Percentiles rank a stretch among this genome's conserved stretches.
phyloP scores from a whole-genome alignment of 371 early-diverging fungal species.

The Nematocida ausubeli region DNA sequence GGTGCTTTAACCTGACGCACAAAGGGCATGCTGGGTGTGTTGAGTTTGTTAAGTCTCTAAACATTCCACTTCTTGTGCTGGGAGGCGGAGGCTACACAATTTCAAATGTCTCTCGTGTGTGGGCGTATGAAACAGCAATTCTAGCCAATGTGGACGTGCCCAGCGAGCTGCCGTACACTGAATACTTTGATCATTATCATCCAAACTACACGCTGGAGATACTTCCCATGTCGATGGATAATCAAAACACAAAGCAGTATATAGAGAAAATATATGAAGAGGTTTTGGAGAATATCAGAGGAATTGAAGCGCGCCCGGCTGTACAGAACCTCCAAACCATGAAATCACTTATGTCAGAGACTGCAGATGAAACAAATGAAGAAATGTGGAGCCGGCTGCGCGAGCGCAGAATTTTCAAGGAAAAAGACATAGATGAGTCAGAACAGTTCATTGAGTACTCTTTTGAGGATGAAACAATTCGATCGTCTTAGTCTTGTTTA shows the following conservation, averaged over 20 bases:
- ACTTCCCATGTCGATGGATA: conserved; percentile 81
- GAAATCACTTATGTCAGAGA: conserved; percentile 51
- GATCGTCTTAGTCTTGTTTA: conserved; percentile 13
- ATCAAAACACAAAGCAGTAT: conserved; percentile 80
- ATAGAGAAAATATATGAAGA: conserved; percentile 71
- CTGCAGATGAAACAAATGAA: conserved; percentile 66
- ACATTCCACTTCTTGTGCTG: conserved; percentile 76
- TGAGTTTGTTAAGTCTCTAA: conserved; percentile 74
- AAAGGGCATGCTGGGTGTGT: conserved; percentile 83
- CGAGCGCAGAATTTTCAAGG: conserved; percentile 48
- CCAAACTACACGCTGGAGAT: conserved; percentile 80
- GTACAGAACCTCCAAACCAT: conserved; percentile 87
- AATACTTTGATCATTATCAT: conserved; percentile 80
- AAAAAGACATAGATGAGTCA: conserved; percentile 8
- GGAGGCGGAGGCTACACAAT: conserved; percentile 92
- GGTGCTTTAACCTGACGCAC: conserved; percentile 80
- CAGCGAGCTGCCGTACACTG: conserved; percentile 78
- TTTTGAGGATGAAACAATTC: conserved; percentile 34
- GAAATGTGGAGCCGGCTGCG: conserved; percentile 55
- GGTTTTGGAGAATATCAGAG: conserved; percentile 82
- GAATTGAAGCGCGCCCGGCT: conserved; percentile 81
- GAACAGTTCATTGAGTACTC: conserved; percentile 36
- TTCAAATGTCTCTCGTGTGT: conserved; percentile 81
- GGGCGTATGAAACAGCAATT: conserved; percentile 92
- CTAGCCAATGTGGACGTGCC: conserved; percentile 75